A percentile compares a stretch with the other conserved stretches of the same genome.
Evolutionary conservation across 2,329 filamentous ascomycete species (phyloP).

Genomic region (Coccinonectria pachysandricola): DNA sequence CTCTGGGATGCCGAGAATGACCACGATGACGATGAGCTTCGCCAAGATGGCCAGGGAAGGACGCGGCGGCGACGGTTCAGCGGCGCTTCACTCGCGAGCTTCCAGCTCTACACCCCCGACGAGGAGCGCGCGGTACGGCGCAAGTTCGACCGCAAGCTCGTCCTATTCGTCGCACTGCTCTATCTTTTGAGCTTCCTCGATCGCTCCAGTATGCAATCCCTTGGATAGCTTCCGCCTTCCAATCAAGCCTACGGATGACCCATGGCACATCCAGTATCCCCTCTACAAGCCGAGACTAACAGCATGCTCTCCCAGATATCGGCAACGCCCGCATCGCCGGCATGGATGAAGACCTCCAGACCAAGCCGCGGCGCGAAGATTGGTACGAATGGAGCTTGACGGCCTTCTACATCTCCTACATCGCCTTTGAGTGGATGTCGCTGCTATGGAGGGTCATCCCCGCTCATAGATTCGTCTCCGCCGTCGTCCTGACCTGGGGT

Average conservation of each 20-base stretch:
- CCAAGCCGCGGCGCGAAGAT: conserved; percentile 30
- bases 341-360: conserved; percentile 51
- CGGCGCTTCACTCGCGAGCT: conserved; percentile 25
- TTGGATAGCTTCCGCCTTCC: no score
- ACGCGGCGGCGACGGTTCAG: conserved; percentile 13
- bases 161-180: conserved; percentile 69
- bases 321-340: conserved; percentile 54
- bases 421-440: conserved; percentile 55
- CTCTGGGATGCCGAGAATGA: conserved; percentile 13
- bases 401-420: conserved; percentile 54
- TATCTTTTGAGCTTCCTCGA: conserved; percentile 83
- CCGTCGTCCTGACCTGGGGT: conserved; percentile 70
- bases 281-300: no score
- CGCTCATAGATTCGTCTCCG: conserved; percentile 47
- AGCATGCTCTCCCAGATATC: conserved; percentile 46
- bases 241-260: background rate
- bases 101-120: conserved; percentile 42
- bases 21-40: conserved; percentile 9
- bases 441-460: conserved; percentile 51
- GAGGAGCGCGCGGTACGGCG: conserved; percentile 63
- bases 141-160: conserved; percentile 68
- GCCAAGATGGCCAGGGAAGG: conserved; percentile 7
- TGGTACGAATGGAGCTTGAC: conserved; percentile 53
- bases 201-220: conserved; percentile 57
- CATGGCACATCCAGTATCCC: conserved; percentile 1